Evolutionary conservation across 192 early-diverging fungal species (phyloP), one percentile per base, ranked within the genome.

Genomic region (Chytriomyces hyalinus): DNA sequence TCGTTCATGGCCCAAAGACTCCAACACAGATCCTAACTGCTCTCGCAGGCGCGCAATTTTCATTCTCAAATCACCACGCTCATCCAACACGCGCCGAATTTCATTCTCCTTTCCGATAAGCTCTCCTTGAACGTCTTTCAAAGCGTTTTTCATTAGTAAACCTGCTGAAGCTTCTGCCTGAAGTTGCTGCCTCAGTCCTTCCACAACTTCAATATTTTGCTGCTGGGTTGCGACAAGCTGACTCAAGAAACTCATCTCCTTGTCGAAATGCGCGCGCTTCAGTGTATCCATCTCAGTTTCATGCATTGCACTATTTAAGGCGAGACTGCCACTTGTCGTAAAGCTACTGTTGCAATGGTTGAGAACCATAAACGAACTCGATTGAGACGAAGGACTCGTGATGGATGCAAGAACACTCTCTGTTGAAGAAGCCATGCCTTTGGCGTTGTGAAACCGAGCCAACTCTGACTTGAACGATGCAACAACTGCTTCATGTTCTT

Each of bases 231-330:
- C 13, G 0, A 57, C 53, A 1, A 57, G 53, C 53, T 57, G 53
- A n/a, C 53, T 20, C 53, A 57, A 20, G 15, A 13, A 57, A 57
- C 20, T 57, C 53, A 57, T 57, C 53, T 57, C 53, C 53, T 57
- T 57, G 53, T 57, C 20, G 20, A 57, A 57, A 57, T 57, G 53
- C 53, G 53, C 53, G 53, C 53, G 53, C 53, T 57, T 57, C 53
- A 57, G 53, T 13, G 15, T 20, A 13, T 57, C 53, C 53, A 57
- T 57, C 15, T 57, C 53, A 36, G 36, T 36, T 36, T 36, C 36
- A 36, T 36, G 36, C 36, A 36, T 36, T 36, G 36, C 36, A 4
- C 36, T 36, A 36, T 36, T 36, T 2, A 36, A 36, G 36, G 36
- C 36, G 36, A 36, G 36, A 36, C 36, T 36, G 36, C 36, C 36